Percentiles rank a stretch among this genome's conserved stretches.
phyloP scores from a whole-genome alignment of 805 yeast species.

The Candida patagonica region DNA sequence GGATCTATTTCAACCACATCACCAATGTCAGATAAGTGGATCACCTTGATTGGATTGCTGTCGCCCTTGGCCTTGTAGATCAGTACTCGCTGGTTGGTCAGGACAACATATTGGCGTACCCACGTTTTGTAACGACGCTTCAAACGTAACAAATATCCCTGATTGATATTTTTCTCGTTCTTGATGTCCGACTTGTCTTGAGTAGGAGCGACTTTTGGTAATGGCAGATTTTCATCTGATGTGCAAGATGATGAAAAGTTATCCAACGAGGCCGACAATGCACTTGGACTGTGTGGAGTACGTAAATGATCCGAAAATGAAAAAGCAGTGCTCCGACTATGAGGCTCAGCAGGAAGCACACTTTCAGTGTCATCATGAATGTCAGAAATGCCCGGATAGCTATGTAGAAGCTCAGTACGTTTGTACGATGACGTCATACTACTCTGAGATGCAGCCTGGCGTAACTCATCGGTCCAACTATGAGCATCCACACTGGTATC shows the following conservation, averaged over 20 bases:
- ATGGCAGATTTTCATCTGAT: constrained; percentile 1
- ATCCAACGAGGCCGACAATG: not conserved
- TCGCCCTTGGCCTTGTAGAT: constrained; percentile 31
- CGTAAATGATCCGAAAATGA: too few species aligned
- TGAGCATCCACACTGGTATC: constrained; percentile 21
- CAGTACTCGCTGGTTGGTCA: constrained; percentile 34
- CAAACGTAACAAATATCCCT: constrained; percentile 35
- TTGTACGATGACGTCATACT: constrained; percentile 4
- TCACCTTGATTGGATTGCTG: constrained; percentile 26
- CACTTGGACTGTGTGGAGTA: constrained; percentile 2
- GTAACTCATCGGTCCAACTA: constrained; percentile 24
- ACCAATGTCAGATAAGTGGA: constrained; percentile 30
- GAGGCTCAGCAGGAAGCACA: too few species aligned
- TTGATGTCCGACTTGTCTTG: not conserved
- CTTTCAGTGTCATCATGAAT: too few species aligned
- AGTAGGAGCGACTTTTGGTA: not conserved
- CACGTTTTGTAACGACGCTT: constrained; percentile 40
- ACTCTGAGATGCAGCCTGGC: constrained; percentile 17
- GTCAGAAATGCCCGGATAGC: too few species aligned
- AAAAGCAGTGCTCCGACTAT: too few species aligned
- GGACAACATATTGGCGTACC: constrained; percentile 35
- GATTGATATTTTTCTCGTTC: constrained; percentile 27
- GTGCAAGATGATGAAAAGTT: not conserved
- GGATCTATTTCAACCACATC: constrained; percentile 47
- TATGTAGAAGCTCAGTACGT: too few species aligned